Evolutionary conservation across 179 eudicot genomes (phyloP).

Genomic region (Spergularia azorica): DNA sequence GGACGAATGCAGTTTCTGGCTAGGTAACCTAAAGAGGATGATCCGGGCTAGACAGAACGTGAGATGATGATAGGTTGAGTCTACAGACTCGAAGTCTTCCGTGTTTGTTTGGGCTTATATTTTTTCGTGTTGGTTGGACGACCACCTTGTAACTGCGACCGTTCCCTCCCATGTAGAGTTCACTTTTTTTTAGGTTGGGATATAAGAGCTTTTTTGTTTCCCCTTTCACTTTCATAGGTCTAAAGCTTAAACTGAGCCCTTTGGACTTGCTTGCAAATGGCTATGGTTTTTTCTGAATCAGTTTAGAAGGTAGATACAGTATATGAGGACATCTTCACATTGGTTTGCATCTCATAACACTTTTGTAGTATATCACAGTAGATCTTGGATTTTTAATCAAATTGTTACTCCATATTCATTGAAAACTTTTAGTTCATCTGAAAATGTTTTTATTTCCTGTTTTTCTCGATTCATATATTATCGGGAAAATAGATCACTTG

Average conservation of each 20-base stretch:
- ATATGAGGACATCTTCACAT: slow-evolving; percentile 4
- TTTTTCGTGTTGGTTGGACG: neutral
- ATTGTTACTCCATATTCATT: slow-evolving; percentile 1
- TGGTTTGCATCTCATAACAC: slow-evolving; percentile 6
- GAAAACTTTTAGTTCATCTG: neutral
- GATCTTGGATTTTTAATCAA: slow-evolving; percentile 6
- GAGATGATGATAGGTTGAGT: slow-evolving; percentile 37
- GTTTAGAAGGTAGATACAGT: slow-evolving; percentile 15
- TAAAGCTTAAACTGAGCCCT: slow-evolving; percentile 5
- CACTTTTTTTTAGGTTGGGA: slow-evolving; percentile 4
- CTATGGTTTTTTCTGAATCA: slow-evolving; percentile 14
- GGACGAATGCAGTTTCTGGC: slow-evolving; percentile 95
- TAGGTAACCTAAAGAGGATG: slow-evolving; percentile 85
- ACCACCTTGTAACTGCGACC: slow-evolving; percentile 3
- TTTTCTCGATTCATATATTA: no score
- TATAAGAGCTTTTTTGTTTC: slow-evolving; percentile 7
- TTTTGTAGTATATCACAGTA: slow-evolving; percentile 12
- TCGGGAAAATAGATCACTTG: no score
- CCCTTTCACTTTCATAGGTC: slow-evolving; percentile 14
- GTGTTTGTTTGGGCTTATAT: neutral
- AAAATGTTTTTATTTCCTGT: no score
- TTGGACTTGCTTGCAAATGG: slow-evolving; percentile 12
- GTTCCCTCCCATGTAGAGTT: slow-evolving; percentile 21
- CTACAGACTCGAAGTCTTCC: neutral
- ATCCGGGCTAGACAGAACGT: slow-evolving; percentile 75